Percentiles rank a stretch among this genome's conserved stretches.
Conservation (phyloP, 176 grass and related monocot genomes). For the Avena sativa region DNA sequence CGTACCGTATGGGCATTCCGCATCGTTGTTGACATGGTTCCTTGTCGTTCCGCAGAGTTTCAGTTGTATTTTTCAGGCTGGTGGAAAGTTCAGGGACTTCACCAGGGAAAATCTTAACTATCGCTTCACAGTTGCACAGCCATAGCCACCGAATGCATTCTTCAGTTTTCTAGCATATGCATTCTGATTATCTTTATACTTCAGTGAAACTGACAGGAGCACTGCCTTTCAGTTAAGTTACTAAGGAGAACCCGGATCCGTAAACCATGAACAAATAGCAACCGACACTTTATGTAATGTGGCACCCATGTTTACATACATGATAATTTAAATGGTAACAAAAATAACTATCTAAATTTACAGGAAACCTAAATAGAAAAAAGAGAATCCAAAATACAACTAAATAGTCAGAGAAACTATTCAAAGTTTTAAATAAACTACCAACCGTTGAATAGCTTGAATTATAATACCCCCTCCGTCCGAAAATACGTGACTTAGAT, state of each 20-base stretch:
- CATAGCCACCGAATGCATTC: neutral
- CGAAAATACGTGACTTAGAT: no score
- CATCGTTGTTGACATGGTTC: neutral
- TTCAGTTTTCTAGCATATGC: neutral
- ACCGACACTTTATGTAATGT: neutral
- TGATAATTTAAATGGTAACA: neutral
- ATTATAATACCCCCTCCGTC: no score
- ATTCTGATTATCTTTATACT: neutral
- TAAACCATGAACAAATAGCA: neutral
- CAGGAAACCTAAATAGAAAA: neutral
- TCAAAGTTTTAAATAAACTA: neutral
- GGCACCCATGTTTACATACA: neutral
- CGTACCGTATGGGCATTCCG: slow-evolving; percentile 41
- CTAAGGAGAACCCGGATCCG: neutral
- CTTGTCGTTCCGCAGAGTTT: neutral
- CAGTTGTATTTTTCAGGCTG: slow-evolving; percentile 29
- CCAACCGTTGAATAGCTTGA: neutral
- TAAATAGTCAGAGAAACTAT: neutral
- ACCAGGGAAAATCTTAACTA: neutral
- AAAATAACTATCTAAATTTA: neutral
- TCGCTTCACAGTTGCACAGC: neutral
- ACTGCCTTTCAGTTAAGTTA: neutral
- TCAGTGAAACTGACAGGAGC: neutral
- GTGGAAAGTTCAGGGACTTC: slow-evolving; percentile 4
- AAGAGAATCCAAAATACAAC: neutral